Evolutionary conservation across 2,329 filamentous ascomycete genomes (phyloP), one percentile per base, ranked within the genome.

Genomic region (Didymella pomorum): DNA sequence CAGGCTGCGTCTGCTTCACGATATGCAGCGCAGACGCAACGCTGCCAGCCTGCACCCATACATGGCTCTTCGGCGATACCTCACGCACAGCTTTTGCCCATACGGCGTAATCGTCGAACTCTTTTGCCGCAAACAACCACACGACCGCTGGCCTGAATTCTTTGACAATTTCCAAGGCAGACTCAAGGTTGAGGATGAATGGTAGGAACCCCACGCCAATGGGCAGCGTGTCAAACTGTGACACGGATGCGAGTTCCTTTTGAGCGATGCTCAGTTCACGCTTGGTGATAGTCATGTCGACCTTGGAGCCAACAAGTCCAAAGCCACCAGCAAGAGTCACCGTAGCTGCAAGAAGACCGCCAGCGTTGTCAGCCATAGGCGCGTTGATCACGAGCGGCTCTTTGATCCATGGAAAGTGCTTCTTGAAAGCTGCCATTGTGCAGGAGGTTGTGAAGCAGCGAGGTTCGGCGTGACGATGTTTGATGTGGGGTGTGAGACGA

Each of bases 311-410:
- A 9, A 82, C 68, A 55, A 81, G 76, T 28, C 80, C 80, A 0
- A 82, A 60, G 6, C 79, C 80, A 12, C 80, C 81, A 11, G 84
- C 81, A 52, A 76, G 75, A 1, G 85, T 86, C n/a, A 91, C 84
- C 26, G 86, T 82, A 10, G 86, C 78, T 5, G 88, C 86, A 2
- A 92, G 82, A 0, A 64, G 79, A 64, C 71, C 82, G 71, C 71
- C 82, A 66, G 82, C 79, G 52, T 89, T 84, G 42, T 86, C 80
- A 47, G 87, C 84, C 89, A 92, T 92, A 0, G 90, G 90, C 1
- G 87, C 89, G 33, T 82, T 81, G 49, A 82, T 78, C 44, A 92
- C 82, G 33, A 90, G 75, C 3, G 87, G 87, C 1, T 74, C 56
- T 12, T 75, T 67, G 1, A 79, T 81, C 86, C 87, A 90, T 58